Conservation (phyloP, 2,329 filamentous ascomycete species). For the Diaporthe destruens region DNA sequence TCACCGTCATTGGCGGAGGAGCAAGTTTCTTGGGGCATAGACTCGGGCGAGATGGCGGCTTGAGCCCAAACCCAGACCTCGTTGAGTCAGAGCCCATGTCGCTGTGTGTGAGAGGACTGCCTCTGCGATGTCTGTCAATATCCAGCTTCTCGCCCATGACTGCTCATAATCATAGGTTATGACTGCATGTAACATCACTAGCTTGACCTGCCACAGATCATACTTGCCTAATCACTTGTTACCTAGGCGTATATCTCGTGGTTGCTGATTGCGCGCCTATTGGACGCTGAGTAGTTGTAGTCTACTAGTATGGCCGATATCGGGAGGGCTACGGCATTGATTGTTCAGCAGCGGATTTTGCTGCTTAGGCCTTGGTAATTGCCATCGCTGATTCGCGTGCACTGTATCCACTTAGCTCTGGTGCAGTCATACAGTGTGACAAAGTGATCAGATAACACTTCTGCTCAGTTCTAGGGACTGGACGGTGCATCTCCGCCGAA, state of each 20-base stretch:
- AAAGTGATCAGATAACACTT: slow-evolving; percentile 6
- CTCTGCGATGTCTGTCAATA: neutral
- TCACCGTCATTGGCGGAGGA: neutral
- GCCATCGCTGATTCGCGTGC: slow-evolving; percentile 26
- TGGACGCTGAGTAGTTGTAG: neutral
- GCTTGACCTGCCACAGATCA: neutral
- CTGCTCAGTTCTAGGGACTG: slow-evolving; percentile 1
- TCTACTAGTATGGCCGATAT: slow-evolving; percentile 7
- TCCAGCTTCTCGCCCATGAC: neutral
- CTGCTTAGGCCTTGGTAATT: slow-evolving; percentile 22
- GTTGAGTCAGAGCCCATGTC: neutral
- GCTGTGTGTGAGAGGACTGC: neutral
- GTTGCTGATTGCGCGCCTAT: neutral
- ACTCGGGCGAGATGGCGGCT: neutral
- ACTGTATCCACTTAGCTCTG: slow-evolving; percentile 7
- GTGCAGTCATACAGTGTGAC: slow-evolving; percentile 25
- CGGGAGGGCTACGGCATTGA: slow-evolving; percentile 3
- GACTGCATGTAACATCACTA: neutral
- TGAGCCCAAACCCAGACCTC: neutral
- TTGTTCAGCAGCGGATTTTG: slow-evolving; percentile 26
- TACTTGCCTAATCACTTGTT: neutral
- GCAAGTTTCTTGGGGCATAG: neutral
- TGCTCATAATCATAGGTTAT: neutral
- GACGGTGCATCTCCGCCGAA: slow-evolving; percentile 23
- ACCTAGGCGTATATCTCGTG: neutral